These are phyloP conservation scores for Ascoidea rubescens DNA, from an alignment of 805 yeast species.

Conservation along the genomic window DNA sequence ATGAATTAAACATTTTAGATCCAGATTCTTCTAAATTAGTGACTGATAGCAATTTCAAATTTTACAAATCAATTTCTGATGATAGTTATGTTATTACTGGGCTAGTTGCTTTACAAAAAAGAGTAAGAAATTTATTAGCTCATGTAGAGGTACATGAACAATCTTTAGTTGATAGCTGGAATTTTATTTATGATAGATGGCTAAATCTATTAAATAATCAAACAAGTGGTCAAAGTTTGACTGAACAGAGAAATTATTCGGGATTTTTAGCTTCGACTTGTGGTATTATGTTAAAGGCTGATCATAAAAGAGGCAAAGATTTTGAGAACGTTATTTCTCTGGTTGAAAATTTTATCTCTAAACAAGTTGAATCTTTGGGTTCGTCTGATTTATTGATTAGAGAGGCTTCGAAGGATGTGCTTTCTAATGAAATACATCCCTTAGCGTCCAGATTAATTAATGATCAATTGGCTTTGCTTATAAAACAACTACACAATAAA, in stretches of 20 bases:
- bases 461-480: constrained; percentile 22
- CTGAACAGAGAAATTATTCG: constrained; percentile 35
- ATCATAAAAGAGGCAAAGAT: constrained; percentile 9
- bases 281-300: constrained; percentile 38
- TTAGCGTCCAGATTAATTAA: constrained; percentile 4
- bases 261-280: constrained; percentile 62
- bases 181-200: constrained; percentile 22
- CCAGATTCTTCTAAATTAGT: background rate
- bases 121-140: constrained; percentile 29
- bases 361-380: constrained; percentile 32
- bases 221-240: background rate
- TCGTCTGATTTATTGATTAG: constrained; percentile 35
- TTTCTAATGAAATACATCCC: constrained; percentile 54
- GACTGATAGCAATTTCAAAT: constrained; percentile 16
- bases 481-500: constrained; percentile 18
- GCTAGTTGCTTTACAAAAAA: constrained; percentile 48
- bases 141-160: constrained; percentile 12
- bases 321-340: constrained; percentile 15
- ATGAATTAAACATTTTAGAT: constrained; percentile 1
- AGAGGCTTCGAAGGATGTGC: constrained; percentile 59
- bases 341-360: constrained; percentile 20
- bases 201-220: constrained; percentile 4
- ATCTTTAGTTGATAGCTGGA: constrained; percentile 18
- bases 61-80: constrained; percentile 29
- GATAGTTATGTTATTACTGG: constrained; percentile 55